Conservation (phyloP, 495 filamentous ascomycete genomes). For the Podospora pseudocomata region DNA sequence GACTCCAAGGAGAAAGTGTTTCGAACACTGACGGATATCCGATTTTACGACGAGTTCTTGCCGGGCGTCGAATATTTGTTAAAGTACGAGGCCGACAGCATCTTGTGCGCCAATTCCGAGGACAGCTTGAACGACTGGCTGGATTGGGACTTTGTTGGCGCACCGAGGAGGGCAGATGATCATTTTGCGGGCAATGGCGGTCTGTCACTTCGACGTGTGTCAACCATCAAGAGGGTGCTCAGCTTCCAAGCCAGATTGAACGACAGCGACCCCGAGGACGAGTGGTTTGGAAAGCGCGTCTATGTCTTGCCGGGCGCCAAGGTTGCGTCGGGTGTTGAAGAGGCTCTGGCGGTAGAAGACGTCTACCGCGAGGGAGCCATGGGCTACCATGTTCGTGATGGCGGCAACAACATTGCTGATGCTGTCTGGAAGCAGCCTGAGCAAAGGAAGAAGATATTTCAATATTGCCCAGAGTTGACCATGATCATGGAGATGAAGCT, state of each 20-base stretch:
- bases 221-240: constrained; percentile 40
- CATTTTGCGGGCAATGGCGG: constrained; percentile 48
- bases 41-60: constrained; percentile 47
- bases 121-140: constrained; percentile 48
- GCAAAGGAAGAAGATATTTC: constrained; percentile 41
- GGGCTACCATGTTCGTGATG: constrained; percentile 47
- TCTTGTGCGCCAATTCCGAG: constrained; percentile 47
- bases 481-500: constrained; percentile 51
- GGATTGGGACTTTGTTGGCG: constrained; percentile 47
- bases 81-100: constrained; percentile 48
- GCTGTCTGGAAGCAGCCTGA: constrained; percentile 40
- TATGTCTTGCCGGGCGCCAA: constrained; percentile 42
- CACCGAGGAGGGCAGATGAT: constrained; percentile 43
- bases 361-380: constrained; percentile 44
- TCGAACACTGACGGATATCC: constrained; percentile 41
- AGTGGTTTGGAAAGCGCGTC: constrained; percentile 48
- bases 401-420: constrained; percentile 33
- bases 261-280: constrained; percentile 46
- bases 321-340: constrained; percentile 36
- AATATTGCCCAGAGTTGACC: constrained; percentile 49
- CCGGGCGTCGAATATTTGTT: constrained; percentile 45
- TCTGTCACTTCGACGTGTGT: constrained; percentile 48
- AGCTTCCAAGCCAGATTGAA: constrained; percentile 43
- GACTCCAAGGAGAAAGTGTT: constrained; percentile 43
- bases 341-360: constrained; percentile 45